Conservation (phyloP, 225 moss, liverwort and hornwort genomes). For the Rhytidiadelphus loreus region DNA sequence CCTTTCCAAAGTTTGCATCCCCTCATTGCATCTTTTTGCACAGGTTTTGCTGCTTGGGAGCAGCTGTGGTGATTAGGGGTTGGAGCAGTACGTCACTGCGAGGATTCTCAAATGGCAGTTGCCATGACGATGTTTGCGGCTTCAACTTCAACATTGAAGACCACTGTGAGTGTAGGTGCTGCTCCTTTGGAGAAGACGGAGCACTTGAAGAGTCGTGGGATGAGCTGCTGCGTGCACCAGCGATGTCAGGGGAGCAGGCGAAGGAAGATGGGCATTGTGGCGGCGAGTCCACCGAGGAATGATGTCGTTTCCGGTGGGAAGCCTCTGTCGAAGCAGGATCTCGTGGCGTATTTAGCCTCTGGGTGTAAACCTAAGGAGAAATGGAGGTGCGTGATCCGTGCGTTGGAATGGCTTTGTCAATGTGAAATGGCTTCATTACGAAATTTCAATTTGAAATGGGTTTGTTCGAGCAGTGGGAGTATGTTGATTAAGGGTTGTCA, state of each 20-base stretch:
- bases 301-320: background rate
- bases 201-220: background rate
- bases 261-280: conserved; percentile 22
- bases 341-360: conserved; percentile 68
- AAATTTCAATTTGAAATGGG: background rate
- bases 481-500: background rate
- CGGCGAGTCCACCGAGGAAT: conserved; percentile 62
- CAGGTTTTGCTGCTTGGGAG: background rate
- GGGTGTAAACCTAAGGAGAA: conserved; percentile 73
- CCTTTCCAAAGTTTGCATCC: background rate
- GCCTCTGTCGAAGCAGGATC: conserved; percentile 52
- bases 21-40: background rate
- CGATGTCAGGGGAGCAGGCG: background rate
- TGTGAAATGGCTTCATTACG: background rate
- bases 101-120: background rate
- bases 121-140: background rate
- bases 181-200: background rate
- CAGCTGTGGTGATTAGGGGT: background rate
- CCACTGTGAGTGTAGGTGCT: background rate
- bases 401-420: background rate
- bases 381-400: conserved; percentile 42
- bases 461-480: background rate
- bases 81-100: background rate
- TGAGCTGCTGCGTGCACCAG: background rate
- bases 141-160: background rate